Evolutionary conservation across 2,329 filamentous ascomycete genomes (phyloP), one percentile per base, ranked within the genome.

Genomic region (Paracamarosporium sp.): DNA sequence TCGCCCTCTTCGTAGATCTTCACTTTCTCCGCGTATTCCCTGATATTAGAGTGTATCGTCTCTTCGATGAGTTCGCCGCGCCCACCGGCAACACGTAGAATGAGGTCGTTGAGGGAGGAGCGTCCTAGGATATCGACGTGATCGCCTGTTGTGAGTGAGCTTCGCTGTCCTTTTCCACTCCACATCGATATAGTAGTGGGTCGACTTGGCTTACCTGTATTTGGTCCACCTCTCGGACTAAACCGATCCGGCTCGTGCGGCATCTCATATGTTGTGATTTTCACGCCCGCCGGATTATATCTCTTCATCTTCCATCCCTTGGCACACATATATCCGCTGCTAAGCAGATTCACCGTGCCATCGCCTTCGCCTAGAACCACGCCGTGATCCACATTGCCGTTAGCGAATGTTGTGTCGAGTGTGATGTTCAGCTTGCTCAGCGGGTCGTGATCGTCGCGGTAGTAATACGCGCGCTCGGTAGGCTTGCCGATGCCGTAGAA

Each of bases 361-460:
- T 99, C 95, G 4, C 95, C 95, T 76, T 98, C 95, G 35, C 94
- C 94, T 83, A 97, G 90, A 31, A 96, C 84, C n/a, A 99, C 92
- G 24, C 95, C 95, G 64, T 91, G 95, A 72, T 99, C 93, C 4
- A 85, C 77, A 20, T 79, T 76, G 20, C 76, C 76, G 25, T 77
- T 76, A 2, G 78, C 82, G 31, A 81, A 78, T 11, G 76, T 78
- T 1, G 82, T 85, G 63, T 85, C 83, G 50, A 85, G 83, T 27
- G 81, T 83, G 31, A 85, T 78, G 67, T 92, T 92, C 17, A 92
- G 81, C 17, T 85, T 87, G 6, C 87, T 88, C n/a, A 86, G 68
- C 0, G 84, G 78, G 8, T 91, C 87, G 11, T 82, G 80, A 44
- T 94, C 91, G 40, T 87, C 81, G 30, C 90, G 89, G 78, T 99